Base-by-base conservation (phyloP, 148 eudicot genomes). In the Cornus controversa region DNA sequence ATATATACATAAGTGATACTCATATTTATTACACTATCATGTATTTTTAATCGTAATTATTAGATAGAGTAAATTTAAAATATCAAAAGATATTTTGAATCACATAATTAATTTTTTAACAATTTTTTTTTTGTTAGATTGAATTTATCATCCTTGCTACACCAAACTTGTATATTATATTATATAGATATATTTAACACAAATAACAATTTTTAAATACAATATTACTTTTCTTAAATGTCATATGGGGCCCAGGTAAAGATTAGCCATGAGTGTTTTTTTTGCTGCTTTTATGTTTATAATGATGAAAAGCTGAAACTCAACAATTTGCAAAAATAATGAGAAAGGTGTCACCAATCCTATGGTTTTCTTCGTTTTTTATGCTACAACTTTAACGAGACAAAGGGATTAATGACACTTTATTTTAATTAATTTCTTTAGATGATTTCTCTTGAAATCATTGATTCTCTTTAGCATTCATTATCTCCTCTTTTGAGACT, bases 401-500 rank as follows among this genome's bases (percentile, higher is more conserved):
- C 77, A 70, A 78, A 73, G 70, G 82, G 25, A 26, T 66, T 81
- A 66, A 81, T 81, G 53, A 70, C 76, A 65, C 69, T 75, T 75
- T n/a, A 78, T 15, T 15, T 42, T 47, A 26, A 66, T 22, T 14
- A 60, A n/a, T 53, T 45, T 75, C 26, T 75, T 81, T 78, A 81
- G 31, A 78, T 72, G 84, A 60, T 40, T 40, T 76, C 73, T 75
- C 73, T 78, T 67, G 78, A 79, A 78, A 84, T 78, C n/a, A 78
- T 85, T 62, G 42, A 45, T 45, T 31, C 73, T 62, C 62, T 71
- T 74, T 68, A 24, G 57, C 74, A 71, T 47, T 81, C 77, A 76
- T 68, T 77, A 29, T 73, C 67, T 76, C 57, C 63, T 67, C 68
- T 68, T 79, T 79, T 58, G 24, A 42, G 78, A 67, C 83, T 75